A percentile compares a stretch with the other conserved stretches of the same genome.
Conservation (phyloP, 495 filamentous ascomycete genomes). For the Pyrenula massariospora region DNA sequence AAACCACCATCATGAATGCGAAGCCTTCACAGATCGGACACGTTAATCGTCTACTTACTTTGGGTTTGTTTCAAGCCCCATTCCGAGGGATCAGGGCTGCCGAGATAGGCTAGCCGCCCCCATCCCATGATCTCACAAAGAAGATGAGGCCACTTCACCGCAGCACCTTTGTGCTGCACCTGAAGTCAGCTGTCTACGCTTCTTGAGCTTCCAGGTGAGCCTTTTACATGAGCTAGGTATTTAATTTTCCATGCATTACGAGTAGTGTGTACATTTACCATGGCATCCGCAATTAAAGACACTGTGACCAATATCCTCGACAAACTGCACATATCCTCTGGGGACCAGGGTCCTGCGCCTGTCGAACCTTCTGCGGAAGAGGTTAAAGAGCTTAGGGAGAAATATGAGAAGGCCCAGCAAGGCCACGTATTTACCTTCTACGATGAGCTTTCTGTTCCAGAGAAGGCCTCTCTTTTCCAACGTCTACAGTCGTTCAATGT, state of each 20-base stretch:
- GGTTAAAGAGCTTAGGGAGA: constrained; percentile 59
- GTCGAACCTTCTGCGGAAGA: constrained; percentile 62
- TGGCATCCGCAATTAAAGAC: constrained; percentile 34
- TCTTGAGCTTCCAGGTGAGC: neutral
- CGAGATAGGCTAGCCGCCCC: neutral
- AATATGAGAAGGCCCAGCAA: constrained; percentile 71
- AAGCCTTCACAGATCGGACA: no score
- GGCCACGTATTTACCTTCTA: constrained; percentile 88
- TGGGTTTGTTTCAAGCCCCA: neutral
- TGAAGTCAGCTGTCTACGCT: neutral
- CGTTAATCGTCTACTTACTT: no score
- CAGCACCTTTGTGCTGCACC: neutral
- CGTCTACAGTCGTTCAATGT: constrained; percentile 77
- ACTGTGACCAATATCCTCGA: constrained; percentile 48
- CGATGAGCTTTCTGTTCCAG: constrained; percentile 57
- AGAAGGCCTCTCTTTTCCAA: constrained; percentile 69
- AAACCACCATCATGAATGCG: no score
- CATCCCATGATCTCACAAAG: neutral
- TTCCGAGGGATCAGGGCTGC: neutral
- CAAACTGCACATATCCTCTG: constrained; percentile 35
- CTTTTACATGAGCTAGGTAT: no score
- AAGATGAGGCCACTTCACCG: neutral
- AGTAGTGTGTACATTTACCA: constrained; percentile 3
- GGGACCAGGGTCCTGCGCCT: constrained; percentile 25
- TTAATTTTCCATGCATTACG: neutral